Percentiles rank a stretch among this genome's conserved stretches.
Evolutionary conservation across 257 asterid genomes (phyloP).

Genomic region (Rubia yunnanensis): DNA sequence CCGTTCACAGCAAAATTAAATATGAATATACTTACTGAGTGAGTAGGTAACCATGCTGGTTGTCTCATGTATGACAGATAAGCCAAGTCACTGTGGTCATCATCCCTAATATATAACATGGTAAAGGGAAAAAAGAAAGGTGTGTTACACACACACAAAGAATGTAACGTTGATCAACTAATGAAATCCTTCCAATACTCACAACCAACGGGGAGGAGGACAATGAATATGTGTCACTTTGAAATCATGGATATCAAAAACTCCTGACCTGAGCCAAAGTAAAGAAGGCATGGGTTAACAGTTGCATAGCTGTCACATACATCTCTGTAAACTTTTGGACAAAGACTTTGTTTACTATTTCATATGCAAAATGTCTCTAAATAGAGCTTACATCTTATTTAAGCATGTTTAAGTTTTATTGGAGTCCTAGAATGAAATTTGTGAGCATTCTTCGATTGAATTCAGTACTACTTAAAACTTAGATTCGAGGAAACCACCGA

Average conservation of each 20-base stretch:
- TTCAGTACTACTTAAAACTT: not conserved
- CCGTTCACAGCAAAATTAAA: not conserved
- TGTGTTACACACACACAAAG: not conserved
- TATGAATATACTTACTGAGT: conserved; percentile 51
- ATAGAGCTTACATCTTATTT: not conserved
- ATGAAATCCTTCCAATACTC: conserved; percentile 27
- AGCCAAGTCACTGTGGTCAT: conserved; percentile 36
- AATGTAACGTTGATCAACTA: not conserved
- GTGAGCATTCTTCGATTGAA: not conserved
- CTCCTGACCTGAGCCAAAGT: conserved; percentile 73
- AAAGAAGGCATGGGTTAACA: not conserved
- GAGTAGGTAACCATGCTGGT: conserved; percentile 78
- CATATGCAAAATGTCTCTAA: not conserved
- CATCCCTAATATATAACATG: conserved; percentile 54
- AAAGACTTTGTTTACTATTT: not conserved
- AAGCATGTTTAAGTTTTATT: not conserved
- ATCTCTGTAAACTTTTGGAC: not conserved
- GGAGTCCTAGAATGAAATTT: not conserved
- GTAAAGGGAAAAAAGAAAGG: not conserved
- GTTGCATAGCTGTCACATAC: not conserved
- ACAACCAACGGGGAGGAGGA: conserved; percentile 95
- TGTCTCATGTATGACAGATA: conserved; percentile 44
- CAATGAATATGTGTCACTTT: conserved; percentile 93
- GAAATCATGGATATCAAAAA: conserved; percentile 55
- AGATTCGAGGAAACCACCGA: not conserved